Percentiles rank a stretch among this genome's conserved stretches.
phyloP scores from a whole-genome alignment of 2,329 filamentous ascomycete species.

The Trichoderma polysporum region DNA sequence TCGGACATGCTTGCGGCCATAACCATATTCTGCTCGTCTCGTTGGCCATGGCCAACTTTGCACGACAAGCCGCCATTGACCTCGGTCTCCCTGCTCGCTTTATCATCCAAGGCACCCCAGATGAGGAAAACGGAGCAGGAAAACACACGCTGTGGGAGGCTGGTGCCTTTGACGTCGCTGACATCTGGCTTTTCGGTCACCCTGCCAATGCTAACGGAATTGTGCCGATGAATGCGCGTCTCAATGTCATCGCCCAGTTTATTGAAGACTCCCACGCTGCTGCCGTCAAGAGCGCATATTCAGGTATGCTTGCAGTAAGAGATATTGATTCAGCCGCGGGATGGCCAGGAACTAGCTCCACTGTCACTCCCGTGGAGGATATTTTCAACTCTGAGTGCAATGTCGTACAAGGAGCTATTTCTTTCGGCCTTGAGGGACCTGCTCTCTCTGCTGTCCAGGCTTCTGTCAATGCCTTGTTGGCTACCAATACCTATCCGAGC shows the following conservation, averaged over 20 bases:
- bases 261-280: neutral
- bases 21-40: conserved; percentile 45
- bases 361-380: neutral
- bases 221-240: neutral
- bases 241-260: neutral
- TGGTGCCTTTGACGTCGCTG: conserved; percentile 29
- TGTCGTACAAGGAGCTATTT: neutral
- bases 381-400: neutral
- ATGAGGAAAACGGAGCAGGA: conserved; percentile 44
- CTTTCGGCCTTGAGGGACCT: neutral
- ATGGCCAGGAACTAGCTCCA: neutral
- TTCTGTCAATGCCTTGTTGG: neutral
- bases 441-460: neutral
- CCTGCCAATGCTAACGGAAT: conserved; percentile 18
- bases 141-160: conserved; percentile 32
- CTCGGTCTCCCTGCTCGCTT: conserved; percentile 30
- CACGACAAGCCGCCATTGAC: conserved; percentile 30
- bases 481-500: neutral
- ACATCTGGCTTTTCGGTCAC: conserved; percentile 33
- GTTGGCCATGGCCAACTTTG: conserved; percentile 32
- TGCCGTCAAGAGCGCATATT: neutral
- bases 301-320: neutral
- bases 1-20: conserved; percentile 48
- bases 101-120: conserved; percentile 42
- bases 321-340: neutral